Evolutionary conservation across 192 early-diverging fungal genomes (phyloP).

Genomic region (Phycomyces nitens): DNA sequence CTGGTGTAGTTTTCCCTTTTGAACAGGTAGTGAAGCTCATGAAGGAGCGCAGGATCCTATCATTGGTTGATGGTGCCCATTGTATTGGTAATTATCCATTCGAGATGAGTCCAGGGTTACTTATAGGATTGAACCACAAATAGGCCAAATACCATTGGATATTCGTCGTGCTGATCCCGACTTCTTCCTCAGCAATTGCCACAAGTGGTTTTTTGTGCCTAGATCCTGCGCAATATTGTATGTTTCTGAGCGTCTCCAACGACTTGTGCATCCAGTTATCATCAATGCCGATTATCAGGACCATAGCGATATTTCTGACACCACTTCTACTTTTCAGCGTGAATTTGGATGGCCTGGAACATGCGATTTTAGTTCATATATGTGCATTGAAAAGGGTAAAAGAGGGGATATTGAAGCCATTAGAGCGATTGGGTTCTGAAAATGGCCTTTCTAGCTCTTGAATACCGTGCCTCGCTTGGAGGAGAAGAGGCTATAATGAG

Average conservation of each 20-base stretch:
- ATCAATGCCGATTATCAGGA: constrained; percentile 40
- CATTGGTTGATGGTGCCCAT: constrained; percentile 66
- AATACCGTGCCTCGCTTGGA: constrained; percentile 51
- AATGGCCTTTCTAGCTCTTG: constrained; percentile 36
- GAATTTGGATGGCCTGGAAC: constrained; percentile 49
- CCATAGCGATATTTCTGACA: constrained; percentile 8
- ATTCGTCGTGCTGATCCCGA: constrained; percentile 53
- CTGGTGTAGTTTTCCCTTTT: constrained; percentile 45
- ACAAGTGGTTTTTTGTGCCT: constrained; percentile 66
- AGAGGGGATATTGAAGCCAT: background rate
- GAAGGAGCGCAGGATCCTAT: constrained; percentile 47
- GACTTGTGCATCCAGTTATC: constrained; percentile 40
- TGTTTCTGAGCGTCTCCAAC: constrained; percentile 48
- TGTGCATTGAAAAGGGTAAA: constrained; percentile 28
- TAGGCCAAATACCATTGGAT: constrained; percentile 55
- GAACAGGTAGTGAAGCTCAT: constrained; percentile 38
- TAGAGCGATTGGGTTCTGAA: too few relatives aligned
- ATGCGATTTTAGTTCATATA: constrained; percentile 33
- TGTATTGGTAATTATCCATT: constrained; percentile 36
- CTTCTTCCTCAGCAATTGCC: constrained; percentile 65
- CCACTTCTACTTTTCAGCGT: constrained; percentile 29
- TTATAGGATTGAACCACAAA: too few relatives aligned
- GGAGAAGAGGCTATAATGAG: constrained; percentile 57
- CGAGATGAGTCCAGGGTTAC: too few relatives aligned
- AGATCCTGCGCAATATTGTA: constrained; percentile 54